These are phyloP conservation scores for Setaria viridis DNA, from an alignment of 202 grass and related monocot species.

Conservation along the genomic window DNA sequence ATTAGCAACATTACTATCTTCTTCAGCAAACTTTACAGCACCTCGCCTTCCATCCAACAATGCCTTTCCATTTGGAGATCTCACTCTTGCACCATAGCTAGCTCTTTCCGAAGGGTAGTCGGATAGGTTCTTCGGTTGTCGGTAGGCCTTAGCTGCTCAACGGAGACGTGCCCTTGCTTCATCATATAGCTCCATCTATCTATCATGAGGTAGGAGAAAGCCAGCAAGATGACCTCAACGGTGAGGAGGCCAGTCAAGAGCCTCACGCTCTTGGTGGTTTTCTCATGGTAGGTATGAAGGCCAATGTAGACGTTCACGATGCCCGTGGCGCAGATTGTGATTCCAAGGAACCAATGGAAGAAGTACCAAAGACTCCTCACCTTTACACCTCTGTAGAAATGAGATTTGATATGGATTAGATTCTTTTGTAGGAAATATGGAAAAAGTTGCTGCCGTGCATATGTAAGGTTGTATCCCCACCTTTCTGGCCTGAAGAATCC, in stretches of 20 bases:
- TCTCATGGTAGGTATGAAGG: constrained; percentile 82
- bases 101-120: constrained; percentile 64
- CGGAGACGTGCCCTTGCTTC: constrained; percentile 62
- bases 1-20: constrained; percentile 17
- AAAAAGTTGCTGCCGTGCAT: background rate
- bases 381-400: constrained; percentile 67
- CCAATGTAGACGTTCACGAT: constrained; percentile 85
- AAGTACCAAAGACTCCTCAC: constrained; percentile 83
- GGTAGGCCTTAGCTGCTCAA: constrained; percentile 72
- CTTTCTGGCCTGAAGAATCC: constrained; percentile 90
- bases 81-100: constrained; percentile 53
- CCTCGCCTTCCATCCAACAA: background rate
- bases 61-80: background rate
- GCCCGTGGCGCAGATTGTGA: constrained; percentile 58
- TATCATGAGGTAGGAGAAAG: constrained; percentile 80
- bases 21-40: constrained; percentile 24
- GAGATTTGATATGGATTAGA: background rate
- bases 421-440: background rate
- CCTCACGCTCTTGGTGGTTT: constrained; percentile 66
- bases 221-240: constrained; percentile 71
- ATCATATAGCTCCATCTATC: constrained; percentile 85
- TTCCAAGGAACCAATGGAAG: constrained; percentile 77
- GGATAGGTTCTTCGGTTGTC: constrained; percentile 63
- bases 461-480: constrained; percentile 26
- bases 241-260: constrained; percentile 82